Conservation (phyloP, 2,329 filamentous ascomycete species). For the Fusarium nurragi region DNA sequence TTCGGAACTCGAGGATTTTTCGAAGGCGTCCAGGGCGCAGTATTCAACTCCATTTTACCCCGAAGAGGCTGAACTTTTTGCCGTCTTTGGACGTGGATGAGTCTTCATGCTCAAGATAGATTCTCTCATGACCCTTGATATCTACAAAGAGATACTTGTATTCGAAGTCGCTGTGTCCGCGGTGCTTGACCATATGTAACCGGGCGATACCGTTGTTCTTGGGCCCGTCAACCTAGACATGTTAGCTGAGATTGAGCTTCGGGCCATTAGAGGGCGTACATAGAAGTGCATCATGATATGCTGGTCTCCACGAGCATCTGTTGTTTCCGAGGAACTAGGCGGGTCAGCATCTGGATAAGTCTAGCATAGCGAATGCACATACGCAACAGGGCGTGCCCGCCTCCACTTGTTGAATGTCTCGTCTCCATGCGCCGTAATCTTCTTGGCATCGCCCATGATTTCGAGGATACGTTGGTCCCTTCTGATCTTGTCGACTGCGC, state of each 20-base stretch:
- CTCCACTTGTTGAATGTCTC: conserved; percentile 85
- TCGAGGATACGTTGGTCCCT: conserved; percentile 75
- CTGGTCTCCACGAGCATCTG: conserved; percentile 78
- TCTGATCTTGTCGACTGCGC: conserved; percentile 81
- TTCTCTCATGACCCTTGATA: conserved; percentile 73
- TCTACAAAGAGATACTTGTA: conserved; percentile 86
- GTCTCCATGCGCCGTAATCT: conserved; percentile 85
- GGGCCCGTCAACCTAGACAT: conserved; percentile 75
- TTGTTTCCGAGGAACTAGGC: conserved; percentile 71
- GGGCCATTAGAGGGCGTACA: conserved; percentile 56
- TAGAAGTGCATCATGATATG: conserved; percentile 89
- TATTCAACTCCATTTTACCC: conserved; percentile 64
- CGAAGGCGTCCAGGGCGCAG: neutral
- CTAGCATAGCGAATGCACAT: conserved; percentile 25
- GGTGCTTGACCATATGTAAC: conserved; percentile 78
- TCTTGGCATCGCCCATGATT: conserved; percentile 76
- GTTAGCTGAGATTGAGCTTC: conserved; percentile 1
- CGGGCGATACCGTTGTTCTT: conserved; percentile 76
- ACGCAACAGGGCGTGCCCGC: conserved; percentile 69
- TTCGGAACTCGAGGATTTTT: neutral
- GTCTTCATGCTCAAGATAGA: conserved; percentile 72
- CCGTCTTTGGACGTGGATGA: conserved; percentile 48
- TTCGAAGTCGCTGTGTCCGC: conserved; percentile 72
- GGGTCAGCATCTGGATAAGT: conserved; percentile 40
- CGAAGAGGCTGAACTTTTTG: conserved; percentile 66